Base-by-base conservation (phyloP, 192 early-diverging fungal genomes). In the Tieghemiomyces parasiticus region DNA sequence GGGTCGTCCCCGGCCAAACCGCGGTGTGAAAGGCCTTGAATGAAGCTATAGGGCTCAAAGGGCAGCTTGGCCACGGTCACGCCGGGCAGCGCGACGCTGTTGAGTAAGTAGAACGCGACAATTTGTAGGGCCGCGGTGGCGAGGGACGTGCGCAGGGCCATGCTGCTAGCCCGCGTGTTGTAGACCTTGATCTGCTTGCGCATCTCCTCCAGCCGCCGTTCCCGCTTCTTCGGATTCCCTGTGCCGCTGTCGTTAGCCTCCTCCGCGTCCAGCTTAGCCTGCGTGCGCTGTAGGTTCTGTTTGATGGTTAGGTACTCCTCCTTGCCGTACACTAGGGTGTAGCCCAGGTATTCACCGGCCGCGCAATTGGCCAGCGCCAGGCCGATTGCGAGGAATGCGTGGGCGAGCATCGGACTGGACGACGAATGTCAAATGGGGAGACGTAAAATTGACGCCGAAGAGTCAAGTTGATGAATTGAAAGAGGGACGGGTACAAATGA, bases 61-160 rank as follows among this genome's bases (percentile, higher is more conserved):
- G 59, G 59, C 33, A 60, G 22, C 29, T 60, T 60, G 20, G 44
- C 59, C 44, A 60, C 59, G 16, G 45, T 31, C 2, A 46, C 44
- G 10, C 42, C 42, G 20, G 46, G 29, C n/a, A 25, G 31, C 10
- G 24, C 25, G n/a, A 25, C 25, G 10, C 9, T 3, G 45, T 28
- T 46, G 19, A 60, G 9, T 2, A 1, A 42, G 46, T 60, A 60
- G 20, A 45, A 60, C 28, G 24, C 42, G 59, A 24, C 38, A 31
- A 60, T 60, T 26, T 60, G 59, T 8, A 47, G 24, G n/a, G 29
- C 59, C 12, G 59, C 59, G 24, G 32, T 45, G 20, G 45, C 13
- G 24, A 60, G 24, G 19, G 38, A 30, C n/a, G 26, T 12, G 13
- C 59, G 46, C 59, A 60, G 42, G 13, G 59, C 19, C 59, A 46